phyloP scores from a whole-genome alignment of 805 yeast genomes.

The Cyberlindnera euphorbiae region DNA sequence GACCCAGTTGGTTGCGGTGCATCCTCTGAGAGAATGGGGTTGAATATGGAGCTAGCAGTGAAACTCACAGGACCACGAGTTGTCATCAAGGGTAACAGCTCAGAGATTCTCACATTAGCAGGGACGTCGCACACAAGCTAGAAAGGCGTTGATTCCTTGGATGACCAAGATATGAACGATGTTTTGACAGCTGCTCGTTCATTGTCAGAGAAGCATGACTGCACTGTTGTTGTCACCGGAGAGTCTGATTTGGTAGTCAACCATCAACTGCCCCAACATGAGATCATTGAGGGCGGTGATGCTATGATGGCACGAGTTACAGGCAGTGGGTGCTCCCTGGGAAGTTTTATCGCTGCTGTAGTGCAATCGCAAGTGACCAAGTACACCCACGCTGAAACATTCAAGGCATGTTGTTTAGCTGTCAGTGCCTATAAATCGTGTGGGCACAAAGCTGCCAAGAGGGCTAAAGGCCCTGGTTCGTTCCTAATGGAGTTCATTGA shows the following conservation, averaged over 20 bases:
- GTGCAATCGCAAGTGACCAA: too few relatives aligned
- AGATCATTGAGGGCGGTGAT: conserved; percentile 53
- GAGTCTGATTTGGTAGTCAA: conserved; percentile 38
- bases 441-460: conserved; percentile 1
- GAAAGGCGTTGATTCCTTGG: conserved; percentile 68
- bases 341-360: conserved; percentile 64
- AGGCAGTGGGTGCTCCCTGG: conserved; percentile 81
- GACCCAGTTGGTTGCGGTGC: conserved; percentile 97
- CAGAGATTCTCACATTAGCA: conserved; percentile 68
- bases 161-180: conserved; percentile 24
- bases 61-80: conserved; percentile 43
- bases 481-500: conserved; percentile 5
- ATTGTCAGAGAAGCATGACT: conserved; percentile 38
- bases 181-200: conserved; percentile 52
- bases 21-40: conserved; percentile 46
- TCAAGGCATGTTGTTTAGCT: not conserved
- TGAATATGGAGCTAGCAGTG: conserved; percentile 46
- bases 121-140: conserved; percentile 39
- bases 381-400: too few relatives aligned
- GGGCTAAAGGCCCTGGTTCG: conserved; percentile 5
- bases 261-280: conserved; percentile 30
- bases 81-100: conserved; percentile 83
- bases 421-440: conserved; percentile 1
- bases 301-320: conserved; percentile 62
- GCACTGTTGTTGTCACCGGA: conserved; percentile 74